Base-by-base conservation (phyloP, 495 filamentous ascomycete species). In the Xylaria longipes region DNA sequence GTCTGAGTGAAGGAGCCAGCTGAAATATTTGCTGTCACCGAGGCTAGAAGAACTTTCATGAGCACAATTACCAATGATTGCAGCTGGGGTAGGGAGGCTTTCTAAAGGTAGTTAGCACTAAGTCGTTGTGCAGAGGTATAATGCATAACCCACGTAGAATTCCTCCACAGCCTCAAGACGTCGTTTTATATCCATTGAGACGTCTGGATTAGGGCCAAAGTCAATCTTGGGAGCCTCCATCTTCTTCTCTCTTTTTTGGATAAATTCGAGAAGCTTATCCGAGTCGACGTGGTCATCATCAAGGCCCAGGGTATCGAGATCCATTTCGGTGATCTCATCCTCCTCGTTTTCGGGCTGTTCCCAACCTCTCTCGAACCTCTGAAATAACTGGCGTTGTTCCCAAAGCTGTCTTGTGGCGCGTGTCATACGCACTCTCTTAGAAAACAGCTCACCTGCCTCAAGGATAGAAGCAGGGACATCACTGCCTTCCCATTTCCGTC, bases 61-160 rank as follows among this genome's bases (percentile, higher is more conserved):
- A 97, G 86, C 8, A 98, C 95, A 69, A 98, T 95, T 3, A 97
- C 92, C n/a, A 98, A 82, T 6, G 95, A 97, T 76, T 98, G 96
- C 4, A 99, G 84, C 79, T 97, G 89, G 1, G 94, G 92, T 35
- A 99, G 80, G 20, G 91, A 89, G 57, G 91, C 83, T 77, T 86
- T 82, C 94, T 98, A 74, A n/a, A 9, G 31, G 61, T 17, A 31
- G 58, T 77, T 54, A 78, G 60, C 56, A 5, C 20, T 50, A 48
- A 45, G 68, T 60, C 50, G 25, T 39, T 22, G 27, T 71, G 15
- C 41, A 48, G 41, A 39, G 39, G 52, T 35, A 58, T 35, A n/a
- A 33, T 37, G 20, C 15, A 35, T 29, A 39, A 86, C 93, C 84
- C 80, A 97, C 94, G 78, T 97, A 99, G 76, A 95, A 97, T 22